Conservation (phyloP, 306 rosid genomes). For the Malus orientalis region DNA sequence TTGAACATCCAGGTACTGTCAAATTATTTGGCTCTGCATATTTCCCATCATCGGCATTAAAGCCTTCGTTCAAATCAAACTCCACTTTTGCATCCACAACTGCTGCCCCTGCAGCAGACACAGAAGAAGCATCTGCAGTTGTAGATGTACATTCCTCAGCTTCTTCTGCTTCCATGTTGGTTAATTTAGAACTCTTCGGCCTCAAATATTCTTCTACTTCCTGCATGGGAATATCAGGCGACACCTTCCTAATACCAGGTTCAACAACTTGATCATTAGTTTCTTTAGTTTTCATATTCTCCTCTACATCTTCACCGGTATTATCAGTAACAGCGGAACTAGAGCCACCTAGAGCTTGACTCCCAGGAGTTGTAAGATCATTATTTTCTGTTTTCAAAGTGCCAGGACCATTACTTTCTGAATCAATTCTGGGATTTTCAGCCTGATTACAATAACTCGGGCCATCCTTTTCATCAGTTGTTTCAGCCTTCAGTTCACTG, state of each 20-base stretch:
- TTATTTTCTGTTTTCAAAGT: constrained; percentile 4
- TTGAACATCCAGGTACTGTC: constrained; percentile 25
- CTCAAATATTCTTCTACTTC: constrained; percentile 35
- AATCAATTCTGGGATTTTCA: constrained; percentile 23
- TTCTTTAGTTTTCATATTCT: constrained; percentile 30
- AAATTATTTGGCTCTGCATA: constrained; percentile 29
- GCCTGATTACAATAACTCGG: constrained; percentile 11
- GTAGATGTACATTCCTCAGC: constrained; percentile 63
- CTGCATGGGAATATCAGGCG: constrained; percentile 22
- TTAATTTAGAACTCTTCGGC: constrained; percentile 28
- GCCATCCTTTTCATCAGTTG: constrained; percentile 20
- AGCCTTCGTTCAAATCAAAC: constrained; percentile 74
- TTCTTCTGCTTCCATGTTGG: constrained; percentile 36
- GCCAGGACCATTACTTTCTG: constrained; percentile 9
- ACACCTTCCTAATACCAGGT: constrained; percentile 11
- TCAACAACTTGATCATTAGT: constrained; percentile 27
- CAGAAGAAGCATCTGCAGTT: constrained; percentile 48
- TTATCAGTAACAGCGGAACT: constrained; percentile 16
- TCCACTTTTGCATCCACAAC: constrained; percentile 44
- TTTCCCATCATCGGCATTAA: constrained; percentile 54
- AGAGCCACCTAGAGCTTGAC: constrained; percentile 18
- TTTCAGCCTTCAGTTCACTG: constrained; percentile 28
- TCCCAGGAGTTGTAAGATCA: constrained; percentile 15
- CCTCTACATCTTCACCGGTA: constrained; percentile 31
- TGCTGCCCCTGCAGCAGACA: constrained; percentile 33